phyloP scores from a whole-genome alignment of 2,329 filamentous ascomycete genomes.

The Xylariaceae sp. region DNA sequence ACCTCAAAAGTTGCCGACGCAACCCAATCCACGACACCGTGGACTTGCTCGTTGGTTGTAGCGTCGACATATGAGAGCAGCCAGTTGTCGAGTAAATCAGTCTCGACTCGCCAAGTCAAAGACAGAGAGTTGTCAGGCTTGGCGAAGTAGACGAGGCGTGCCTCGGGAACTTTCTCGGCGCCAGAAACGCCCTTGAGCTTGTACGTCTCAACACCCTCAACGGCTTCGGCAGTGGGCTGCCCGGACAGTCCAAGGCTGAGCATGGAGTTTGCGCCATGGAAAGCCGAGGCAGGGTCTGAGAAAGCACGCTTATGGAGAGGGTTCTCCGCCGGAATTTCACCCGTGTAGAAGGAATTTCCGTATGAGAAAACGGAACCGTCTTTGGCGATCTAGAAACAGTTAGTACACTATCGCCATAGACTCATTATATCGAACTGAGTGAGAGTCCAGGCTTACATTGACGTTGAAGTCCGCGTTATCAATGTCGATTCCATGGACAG shows the following conservation, averaged over 20 bases:
- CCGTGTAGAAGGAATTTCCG: slow-evolving; percentile 46
- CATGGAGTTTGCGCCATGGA: slow-evolving; percentile 36
- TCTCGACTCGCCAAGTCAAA: slow-evolving; percentile 56
- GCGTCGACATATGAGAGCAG: slow-evolving; percentile 57
- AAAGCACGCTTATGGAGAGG: slow-evolving; percentile 39
- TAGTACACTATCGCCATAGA: slow-evolving; percentile 9
- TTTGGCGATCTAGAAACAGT: slow-evolving; percentile 37
- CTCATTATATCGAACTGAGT: background rate
- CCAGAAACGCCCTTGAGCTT: slow-evolving; percentile 46
- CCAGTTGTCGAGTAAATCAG: slow-evolving; percentile 54
- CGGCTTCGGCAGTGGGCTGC: slow-evolving; percentile 37
- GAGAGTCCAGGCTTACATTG: slow-evolving; percentile 42
- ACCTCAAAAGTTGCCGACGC: slow-evolving; percentile 53
- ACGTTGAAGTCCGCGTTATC: slow-evolving; percentile 60
- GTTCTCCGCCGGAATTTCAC: slow-evolving; percentile 37
- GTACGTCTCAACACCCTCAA: slow-evolving; percentile 35
- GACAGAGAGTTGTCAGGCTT: slow-evolving; percentile 44
- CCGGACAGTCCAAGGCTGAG: slow-evolving; percentile 40
- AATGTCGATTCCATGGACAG: slow-evolving; percentile 53
- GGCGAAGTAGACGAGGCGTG: slow-evolving; percentile 52
- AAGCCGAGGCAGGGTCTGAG: slow-evolving; percentile 40
- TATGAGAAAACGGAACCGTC: slow-evolving; percentile 56
- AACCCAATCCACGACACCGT: slow-evolving; percentile 55
- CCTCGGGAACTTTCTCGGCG: slow-evolving; percentile 48
- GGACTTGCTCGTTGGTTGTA: slow-evolving; percentile 40